Percentiles rank a stretch among this genome's conserved stretches.
These are phyloP conservation scores for Vaccinium corymbosum DNA, from an alignment of 148 eudicot species.

Conservation along the genomic window DNA sequence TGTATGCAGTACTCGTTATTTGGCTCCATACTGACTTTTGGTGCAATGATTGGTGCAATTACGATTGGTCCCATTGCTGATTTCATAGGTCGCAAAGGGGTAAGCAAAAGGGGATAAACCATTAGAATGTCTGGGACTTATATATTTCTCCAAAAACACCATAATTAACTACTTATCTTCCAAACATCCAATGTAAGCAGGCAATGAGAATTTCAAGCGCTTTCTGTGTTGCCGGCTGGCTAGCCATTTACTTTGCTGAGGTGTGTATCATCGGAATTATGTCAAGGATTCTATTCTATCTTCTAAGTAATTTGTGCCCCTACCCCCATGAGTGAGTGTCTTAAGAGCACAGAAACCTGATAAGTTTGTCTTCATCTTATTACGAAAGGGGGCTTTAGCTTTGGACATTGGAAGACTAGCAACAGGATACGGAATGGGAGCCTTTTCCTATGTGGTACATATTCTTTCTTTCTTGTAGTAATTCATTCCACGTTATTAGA, in stretches of 20 bases:
- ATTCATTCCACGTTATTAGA: neutral
- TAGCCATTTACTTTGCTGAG: conserved; percentile 81
- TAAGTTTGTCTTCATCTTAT: neutral
- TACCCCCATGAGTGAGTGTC: neutral
- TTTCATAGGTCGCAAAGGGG: conserved; percentile 84
- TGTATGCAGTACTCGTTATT: conserved; percentile 72
- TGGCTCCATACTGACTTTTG: conserved; percentile 83
- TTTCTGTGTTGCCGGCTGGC: conserved; percentile 85
- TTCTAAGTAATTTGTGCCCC: neutral
- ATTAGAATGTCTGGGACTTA: neutral
- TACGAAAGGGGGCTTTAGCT: conserved; percentile 44
- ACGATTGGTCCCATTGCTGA: conserved; percentile 90
- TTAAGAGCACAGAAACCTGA: neutral
- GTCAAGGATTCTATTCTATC: neutral
- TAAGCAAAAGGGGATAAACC: conserved; percentile 27
- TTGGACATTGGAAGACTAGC: conserved; percentile 84
- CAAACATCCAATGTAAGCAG: conserved; percentile 35
- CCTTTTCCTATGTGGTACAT: conserved; percentile 84
- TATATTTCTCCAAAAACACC: neutral
- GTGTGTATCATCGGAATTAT: conserved; percentile 25
- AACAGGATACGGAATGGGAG: conserved; percentile 97
- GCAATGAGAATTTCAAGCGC: conserved; percentile 70
- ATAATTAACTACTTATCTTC: neutral
- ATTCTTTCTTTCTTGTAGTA: neutral
- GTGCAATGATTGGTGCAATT: conserved; percentile 95